These are phyloP conservation scores for Verticillium nonalfalfae DNA, from an alignment of 2,329 filamentous ascomycete species.

Conservation along the genomic window DNA sequence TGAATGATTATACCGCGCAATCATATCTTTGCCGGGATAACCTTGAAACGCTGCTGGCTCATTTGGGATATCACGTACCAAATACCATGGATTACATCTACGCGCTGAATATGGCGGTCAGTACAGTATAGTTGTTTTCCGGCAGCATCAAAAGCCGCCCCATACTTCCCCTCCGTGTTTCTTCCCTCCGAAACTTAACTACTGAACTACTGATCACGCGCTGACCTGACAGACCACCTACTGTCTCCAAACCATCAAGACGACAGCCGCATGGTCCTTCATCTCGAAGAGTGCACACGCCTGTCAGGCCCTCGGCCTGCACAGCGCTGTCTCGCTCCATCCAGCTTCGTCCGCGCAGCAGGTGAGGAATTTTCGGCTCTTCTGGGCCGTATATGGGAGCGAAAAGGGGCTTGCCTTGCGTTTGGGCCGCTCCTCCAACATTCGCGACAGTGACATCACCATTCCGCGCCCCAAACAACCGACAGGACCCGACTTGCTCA, in stretches of 20 bases:
- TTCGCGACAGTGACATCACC: conserved; percentile 19
- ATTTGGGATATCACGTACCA: conserved; percentile 12
- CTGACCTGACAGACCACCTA: conserved; percentile 8
- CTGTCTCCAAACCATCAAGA: conserved; percentile 13
- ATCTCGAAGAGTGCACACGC: conserved; percentile 13
- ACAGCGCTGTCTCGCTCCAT: conserved; percentile 9
- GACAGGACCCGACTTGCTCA: neutral
- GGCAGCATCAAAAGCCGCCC: too few relatives aligned
- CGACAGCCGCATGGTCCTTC: conserved; percentile 14
- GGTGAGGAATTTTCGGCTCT: conserved; percentile 10
- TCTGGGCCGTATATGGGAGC: conserved; percentile 17
- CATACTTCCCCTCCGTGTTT: too few relatives aligned
- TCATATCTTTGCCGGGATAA: conserved; percentile 12
- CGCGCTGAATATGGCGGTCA: conserved; percentile 14
- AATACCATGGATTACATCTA: conserved; percentile 9
- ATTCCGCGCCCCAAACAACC: conserved; percentile 4
- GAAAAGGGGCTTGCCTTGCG: conserved; percentile 18
- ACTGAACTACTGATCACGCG: neutral
- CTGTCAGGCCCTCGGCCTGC: conserved; percentile 13
- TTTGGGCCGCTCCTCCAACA: conserved; percentile 16
- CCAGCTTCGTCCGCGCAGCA: conserved; percentile 6
- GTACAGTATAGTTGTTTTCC: neutral
- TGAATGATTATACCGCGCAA: conserved; percentile 8
- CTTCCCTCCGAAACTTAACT: neutral
- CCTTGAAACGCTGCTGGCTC: conserved; percentile 15